Percentiles rank a stretch among this genome's conserved stretches.
These are phyloP conservation scores for Bocquillonia castaneifolia DNA, from an alignment of 441 rosid genomes.

Conservation along the genomic window DNA sequence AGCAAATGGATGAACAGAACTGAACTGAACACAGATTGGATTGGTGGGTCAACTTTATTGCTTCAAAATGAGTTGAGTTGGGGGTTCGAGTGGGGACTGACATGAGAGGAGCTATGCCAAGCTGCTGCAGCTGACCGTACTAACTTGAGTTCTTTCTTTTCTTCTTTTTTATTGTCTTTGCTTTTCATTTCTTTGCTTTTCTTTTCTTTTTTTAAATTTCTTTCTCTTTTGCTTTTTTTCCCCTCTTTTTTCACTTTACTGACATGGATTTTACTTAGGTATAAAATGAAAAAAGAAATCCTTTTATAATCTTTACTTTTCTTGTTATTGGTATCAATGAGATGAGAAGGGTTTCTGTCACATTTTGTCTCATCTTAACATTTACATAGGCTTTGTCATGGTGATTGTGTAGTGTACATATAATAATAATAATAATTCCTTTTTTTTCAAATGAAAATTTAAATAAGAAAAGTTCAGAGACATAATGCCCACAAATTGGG, in stretches of 20 bases:
- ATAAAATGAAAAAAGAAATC: conserved; percentile 25
- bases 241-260: conserved; percentile 11
- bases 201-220: not conserved
- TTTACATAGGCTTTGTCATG: not conserved
- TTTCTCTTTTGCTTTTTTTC: not conserved
- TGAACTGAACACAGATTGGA: not conserved
- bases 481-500: too few relatives aligned
- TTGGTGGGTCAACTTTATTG: conserved; percentile 21
- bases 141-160: conserved; percentile 28
- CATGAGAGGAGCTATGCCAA: conserved; percentile 19
- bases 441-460: too few relatives aligned
- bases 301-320: conserved; percentile 21
- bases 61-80: conserved; percentile 14
- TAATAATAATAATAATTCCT: too few relatives aligned
- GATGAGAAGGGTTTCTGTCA: not conserved
- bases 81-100: not conserved
- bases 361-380: not conserved
- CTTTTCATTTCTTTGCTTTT: not conserved
- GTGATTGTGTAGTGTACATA: too few relatives aligned
- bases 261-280: conserved; percentile 25
- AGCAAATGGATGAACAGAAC: too few relatives aligned
- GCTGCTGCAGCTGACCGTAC: conserved; percentile 36
- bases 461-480: too few relatives aligned
- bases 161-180: not conserved
- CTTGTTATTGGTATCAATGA: conserved; percentile 9